These are phyloP conservation scores for Boeremia lycopersici DNA, from an alignment of 2,329 filamentous ascomycete genomes.

Conservation along the genomic window DNA sequence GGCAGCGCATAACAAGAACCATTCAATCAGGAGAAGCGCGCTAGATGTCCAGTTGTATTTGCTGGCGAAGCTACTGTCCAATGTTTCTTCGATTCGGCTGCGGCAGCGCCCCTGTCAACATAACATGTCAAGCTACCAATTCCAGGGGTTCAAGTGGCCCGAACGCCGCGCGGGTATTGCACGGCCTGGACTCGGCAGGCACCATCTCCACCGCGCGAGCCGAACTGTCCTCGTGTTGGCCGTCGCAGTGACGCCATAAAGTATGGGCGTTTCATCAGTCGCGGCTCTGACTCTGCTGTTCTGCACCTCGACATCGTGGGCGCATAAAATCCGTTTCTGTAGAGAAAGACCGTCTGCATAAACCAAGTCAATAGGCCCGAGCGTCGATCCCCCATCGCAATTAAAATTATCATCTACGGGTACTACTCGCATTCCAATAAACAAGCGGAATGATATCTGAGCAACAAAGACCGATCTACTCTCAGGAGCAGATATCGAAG, in stretches of 20 bases:
- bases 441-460: constrained; percentile 26
- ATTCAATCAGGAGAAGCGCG: constrained; percentile 17
- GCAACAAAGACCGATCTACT: constrained; percentile 27
- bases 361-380: not conserved
- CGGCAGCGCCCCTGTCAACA: constrained; percentile 14
- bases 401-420: constrained; percentile 14
- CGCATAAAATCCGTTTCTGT: not conserved
- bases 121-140: constrained; percentile 15
- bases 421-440: constrained; percentile 11
- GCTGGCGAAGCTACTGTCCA: constrained; percentile 7
- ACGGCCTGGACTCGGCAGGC: constrained; percentile 6
- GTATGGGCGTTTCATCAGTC: constrained; percentile 2
- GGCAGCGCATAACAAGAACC: constrained; percentile 31
- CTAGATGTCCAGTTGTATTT: constrained; percentile 10
- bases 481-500: constrained; percentile 35
- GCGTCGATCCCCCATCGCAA: constrained; percentile 14
- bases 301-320: not conserved
- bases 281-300: not conserved
- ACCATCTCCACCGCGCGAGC: constrained; percentile 11
- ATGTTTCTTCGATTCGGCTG: constrained; percentile 8
- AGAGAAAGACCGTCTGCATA: not conserved
- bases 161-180: constrained; percentile 14
- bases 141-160: constrained; percentile 11
- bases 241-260: constrained; percentile 13
- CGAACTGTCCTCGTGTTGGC: constrained; percentile 2